Base-by-base conservation (phyloP, 371 early-diverging fungal species). In the Mortierella sp. region DNA sequence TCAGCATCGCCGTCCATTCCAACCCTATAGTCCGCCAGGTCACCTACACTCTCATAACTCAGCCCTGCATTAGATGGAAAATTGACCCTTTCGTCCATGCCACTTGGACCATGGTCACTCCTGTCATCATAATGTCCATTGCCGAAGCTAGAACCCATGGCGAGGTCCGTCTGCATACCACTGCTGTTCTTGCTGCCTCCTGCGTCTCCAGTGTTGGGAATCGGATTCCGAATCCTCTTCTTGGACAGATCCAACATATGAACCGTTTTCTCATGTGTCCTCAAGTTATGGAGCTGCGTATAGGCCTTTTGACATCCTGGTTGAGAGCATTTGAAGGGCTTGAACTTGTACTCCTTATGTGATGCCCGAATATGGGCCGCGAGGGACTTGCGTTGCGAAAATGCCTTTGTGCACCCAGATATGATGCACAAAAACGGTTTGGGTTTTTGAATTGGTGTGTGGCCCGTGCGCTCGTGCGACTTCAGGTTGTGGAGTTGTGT, bases 401-500 rank as follows among this genome's bases (percentile, higher is more conserved):
- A 76, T 2, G 76, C 76, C 62, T 76, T 76, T 26, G 61, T 56
- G 34, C 76, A 76, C 0, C 70, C 76, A 4, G 58, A 19, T 23
- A 76, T 76, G 47, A 76, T 69, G 47, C 76, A 76, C 17, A 64
- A 30, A 19, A 76, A 76, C 15, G 76, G 76, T 28, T 60, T 64
- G 26, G 64, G 65, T 31, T 76, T 76, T 12, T 64, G 60, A 4
- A 70, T 41, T 0, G 76, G 76, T 5, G 85, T 83, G 67, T 88
- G 88, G 1, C 76, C 76, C 15, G 79, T 85, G 15, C 85, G 71
- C 46, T 85, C 84, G 67, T 88, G 88, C 15, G 86, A 85, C 73
- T 87, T 85, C 26, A 88, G 72, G 62, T 87, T 84, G 49, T 84
- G 84, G 14, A 83, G 79, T 61, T 85, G 87, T 5, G 82, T 81